Evolutionary conservation across 495 filamentous ascomycete genomes (phyloP), one percentile per base, ranked within the genome.

Genomic region (Penicillium egyptiacum): DNA sequence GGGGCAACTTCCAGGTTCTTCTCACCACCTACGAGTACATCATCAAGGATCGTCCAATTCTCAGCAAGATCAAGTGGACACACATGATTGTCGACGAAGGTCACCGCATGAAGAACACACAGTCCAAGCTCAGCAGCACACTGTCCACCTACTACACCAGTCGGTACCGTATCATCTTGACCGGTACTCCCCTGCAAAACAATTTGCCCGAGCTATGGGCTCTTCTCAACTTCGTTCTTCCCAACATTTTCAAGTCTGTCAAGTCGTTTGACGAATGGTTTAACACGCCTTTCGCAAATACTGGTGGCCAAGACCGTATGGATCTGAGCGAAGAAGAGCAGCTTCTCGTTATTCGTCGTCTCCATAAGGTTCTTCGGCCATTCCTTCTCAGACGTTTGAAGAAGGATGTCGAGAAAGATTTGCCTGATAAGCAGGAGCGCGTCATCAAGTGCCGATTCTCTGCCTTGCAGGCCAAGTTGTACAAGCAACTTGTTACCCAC

Each of bases 241-340:
- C 94, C 9, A 98, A 90, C 58, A 98, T 98, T 62, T 98, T 98
- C 86, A 98, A 98, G 69, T 98, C 95, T 0, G 93, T 95, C 45
- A 98, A 96, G 74, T 96, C 92, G 9, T 98, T 98, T 64, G 94
- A 98, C 71, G 94, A 98, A 71, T 98, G 94, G 94, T 98, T 98
- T 81, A 98, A 97, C 72, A 98, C 94, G 3, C 94, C 94, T 0
- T 98, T 98, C 70, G 95, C 95, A 48, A 98, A 98, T 72, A 98
- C 95, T 10, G 94, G 94, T 73, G 87, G 89, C 46, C 92, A 97
- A 70, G 94, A 98, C 67, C 96, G 93, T 77, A 98, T 98, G 89
- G 93, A 96, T 55, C 80, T 98, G 55, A 93, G 88, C 11, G 94
- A 98, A 91, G 94, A 98, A 95, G 95, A 98, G 72, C 90, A 96